Conservation (phyloP, 495 filamentous ascomycete species). For the Daldinia loculata region DNA sequence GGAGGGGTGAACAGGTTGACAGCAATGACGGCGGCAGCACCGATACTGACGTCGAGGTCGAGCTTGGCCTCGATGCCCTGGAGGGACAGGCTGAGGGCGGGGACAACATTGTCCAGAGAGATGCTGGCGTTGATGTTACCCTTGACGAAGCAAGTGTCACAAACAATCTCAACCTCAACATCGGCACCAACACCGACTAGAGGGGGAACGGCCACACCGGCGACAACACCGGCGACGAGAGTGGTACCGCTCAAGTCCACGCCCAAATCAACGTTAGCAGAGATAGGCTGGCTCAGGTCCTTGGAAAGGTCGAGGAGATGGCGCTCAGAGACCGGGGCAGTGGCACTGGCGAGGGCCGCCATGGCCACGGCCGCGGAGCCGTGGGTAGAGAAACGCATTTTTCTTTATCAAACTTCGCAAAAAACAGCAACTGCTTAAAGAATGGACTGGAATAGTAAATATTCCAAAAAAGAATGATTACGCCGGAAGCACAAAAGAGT, state of each 20-base stretch:
- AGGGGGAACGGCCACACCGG: slow-evolving; percentile 36
- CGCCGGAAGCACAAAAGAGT: slow-evolving; percentile 46
- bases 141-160: slow-evolving; percentile 49
- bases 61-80: slow-evolving; percentile 49
- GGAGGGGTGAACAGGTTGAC: slow-evolving; percentile 49
- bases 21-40: slow-evolving; percentile 47
- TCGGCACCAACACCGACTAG: slow-evolving; percentile 34
- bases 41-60: slow-evolving; percentile 46
- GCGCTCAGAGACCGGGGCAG: slow-evolving; percentile 35
- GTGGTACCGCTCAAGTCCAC: slow-evolving; percentile 41
- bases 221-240: slow-evolving; percentile 42
- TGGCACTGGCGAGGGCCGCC: slow-evolving; percentile 45
- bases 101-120: slow-evolving; percentile 45
- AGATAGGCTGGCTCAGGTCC: slow-evolving; percentile 41
- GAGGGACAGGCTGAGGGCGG: slow-evolving; percentile 45
- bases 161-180: slow-evolving; percentile 41
- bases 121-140: slow-evolving; percentile 49
- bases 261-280: slow-evolving; percentile 37
- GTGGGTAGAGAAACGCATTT: slow-evolving; percentile 46
- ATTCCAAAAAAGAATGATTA: slow-evolving; percentile 43
- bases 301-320: slow-evolving; percentile 33
- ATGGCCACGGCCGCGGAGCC: slow-evolving; percentile 47
- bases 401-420: slow-evolving; percentile 4
- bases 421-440: slow-evolving; percentile 42
- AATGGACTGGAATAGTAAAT: slow-evolving; percentile 45